Conservation (phyloP, 768 basidiomycete species). For the Hericium erinaceus region DNA sequence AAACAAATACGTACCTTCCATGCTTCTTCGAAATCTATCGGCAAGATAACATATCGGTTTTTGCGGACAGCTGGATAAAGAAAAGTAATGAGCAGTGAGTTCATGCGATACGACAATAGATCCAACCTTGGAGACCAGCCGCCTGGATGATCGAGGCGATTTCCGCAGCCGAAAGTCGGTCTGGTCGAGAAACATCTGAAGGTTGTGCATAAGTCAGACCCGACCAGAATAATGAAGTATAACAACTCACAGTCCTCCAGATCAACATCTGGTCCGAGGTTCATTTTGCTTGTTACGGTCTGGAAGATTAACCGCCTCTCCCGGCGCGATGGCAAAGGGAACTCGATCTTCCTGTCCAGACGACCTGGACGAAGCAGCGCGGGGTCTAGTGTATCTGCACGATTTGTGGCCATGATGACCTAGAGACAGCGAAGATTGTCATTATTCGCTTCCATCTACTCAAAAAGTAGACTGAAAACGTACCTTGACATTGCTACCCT, state of each 20-base stretch:
- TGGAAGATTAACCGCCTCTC: conserved; percentile 98
- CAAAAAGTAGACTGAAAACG: conserved; percentile 3
- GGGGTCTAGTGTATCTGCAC: conserved; percentile 95
- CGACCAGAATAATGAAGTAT: not conserved
- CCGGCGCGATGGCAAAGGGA: conserved; percentile 87
- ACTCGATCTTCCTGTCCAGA: conserved; percentile 97
- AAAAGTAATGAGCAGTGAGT: not conserved
- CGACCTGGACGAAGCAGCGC: conserved; percentile 96
- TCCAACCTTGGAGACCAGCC: conserved; percentile 80
- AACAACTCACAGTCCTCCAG: conserved; percentile 83
- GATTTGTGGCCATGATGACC: conserved; percentile 99
- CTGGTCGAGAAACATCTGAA: conserved; percentile 91
- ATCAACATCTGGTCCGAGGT: conserved; percentile 94
- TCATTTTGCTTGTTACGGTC: conserved; percentile 96
- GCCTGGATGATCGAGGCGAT: conserved; percentile 94
- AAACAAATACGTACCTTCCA: conserved; percentile 86
- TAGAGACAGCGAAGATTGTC: conserved; percentile 21
- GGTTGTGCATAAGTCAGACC: not conserved
- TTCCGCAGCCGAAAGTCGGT: conserved; percentile 91
- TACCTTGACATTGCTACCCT: conserved; percentile 97
- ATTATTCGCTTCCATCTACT: not conserved
- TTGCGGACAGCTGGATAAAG: conserved; percentile 75
- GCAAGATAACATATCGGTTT: conserved; percentile 95
- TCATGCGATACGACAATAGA: not conserved
- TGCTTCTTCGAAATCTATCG: conserved; percentile 96